Evolutionary conservation across 1,139 yeast genomes (phyloP), one percentile per base, ranked within the genome.

Genomic region (Saccharomycopsis phalli): DNA sequence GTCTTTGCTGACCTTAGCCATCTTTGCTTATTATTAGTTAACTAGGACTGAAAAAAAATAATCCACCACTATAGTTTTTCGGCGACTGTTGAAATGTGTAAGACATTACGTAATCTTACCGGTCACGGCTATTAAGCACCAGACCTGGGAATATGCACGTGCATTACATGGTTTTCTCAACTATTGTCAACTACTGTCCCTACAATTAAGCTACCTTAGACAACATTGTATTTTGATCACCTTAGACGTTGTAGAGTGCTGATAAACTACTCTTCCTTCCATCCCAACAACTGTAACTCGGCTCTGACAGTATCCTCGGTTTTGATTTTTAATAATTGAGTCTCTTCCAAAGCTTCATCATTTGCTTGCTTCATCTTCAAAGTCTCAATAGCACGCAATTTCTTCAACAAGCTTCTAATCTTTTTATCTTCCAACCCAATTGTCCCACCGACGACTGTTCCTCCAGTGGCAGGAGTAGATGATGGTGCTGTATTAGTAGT

Each of bases 301-400:
- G 67, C 65, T 60, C 88, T 71, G 41, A 91, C 81, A 42, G 78
- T 78, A 27, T 69, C 77, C 63, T 91, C 98, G 45, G 94, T 86
- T 48, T 77, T 71, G 51, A 93, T 88, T 64, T 93, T 93, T 57
- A 84, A 71, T 31, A 86, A 66, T 65, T 91, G 99, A 25, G 97
- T 91, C 55, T 81, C 95, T 62, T 91, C 98, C 50, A 91, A 71
- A 47, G 77, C 69, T 50, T 87, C 96, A 38, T 94, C 94, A 39
- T 66, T 68, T 16, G 83, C 84, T 62, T 83, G 91, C 57, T 88
- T 82, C 69, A 74, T 74, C 61, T 88, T 88, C 54, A 93, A 72
- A 39, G 77, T 78, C 59, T 88, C 95, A 51, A 91, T 91, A 11
- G 98, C 97, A 55, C 97, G 74, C 50, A 91, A 71, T 63, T 93